Conservation (phyloP, 2,329 filamentous ascomycete genomes). For the Colletotrichum abscissum region DNA sequence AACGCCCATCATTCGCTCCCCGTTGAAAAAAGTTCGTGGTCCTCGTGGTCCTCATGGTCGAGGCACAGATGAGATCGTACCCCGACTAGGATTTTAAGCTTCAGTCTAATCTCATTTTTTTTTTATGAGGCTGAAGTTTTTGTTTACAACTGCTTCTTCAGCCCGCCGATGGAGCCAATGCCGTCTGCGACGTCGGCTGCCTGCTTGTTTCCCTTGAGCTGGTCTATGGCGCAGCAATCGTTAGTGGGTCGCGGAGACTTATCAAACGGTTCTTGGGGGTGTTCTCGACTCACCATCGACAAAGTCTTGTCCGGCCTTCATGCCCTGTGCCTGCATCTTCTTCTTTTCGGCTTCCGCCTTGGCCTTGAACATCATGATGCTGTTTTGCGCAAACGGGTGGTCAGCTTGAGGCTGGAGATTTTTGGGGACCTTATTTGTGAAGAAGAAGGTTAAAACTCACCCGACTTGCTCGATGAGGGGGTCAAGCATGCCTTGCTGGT, state of each 20-base stretch:
- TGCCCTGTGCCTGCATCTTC: conserved; percentile 50
- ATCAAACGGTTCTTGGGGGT: neutral
- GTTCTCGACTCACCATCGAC: conserved; percentile 42
- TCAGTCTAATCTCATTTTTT: neutral
- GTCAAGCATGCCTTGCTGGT: conserved; percentile 50
- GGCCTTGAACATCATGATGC: conserved; percentile 50
- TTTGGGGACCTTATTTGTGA: neutral
- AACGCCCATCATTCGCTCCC: neutral
- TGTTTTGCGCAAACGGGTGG: conserved; percentile 18
- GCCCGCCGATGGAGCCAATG: conserved; percentile 41
- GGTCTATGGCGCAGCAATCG: conserved; percentile 37
- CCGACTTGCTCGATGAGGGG: conserved; percentile 50
- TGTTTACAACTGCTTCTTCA: conserved; percentile 43
- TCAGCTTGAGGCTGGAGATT: neutral
- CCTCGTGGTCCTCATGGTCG: neutral
- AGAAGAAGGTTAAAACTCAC: neutral
- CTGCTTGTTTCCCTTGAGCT: conserved; percentile 50
- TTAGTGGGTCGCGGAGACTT: neutral
- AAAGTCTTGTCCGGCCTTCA: conserved; percentile 53
- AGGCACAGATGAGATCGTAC: too few relatives aligned
- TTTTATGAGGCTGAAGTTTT: neutral
- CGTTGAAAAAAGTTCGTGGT: neutral
- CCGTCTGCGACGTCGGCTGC: conserved; percentile 45
- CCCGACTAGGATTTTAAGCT: conserved; percentile 7
- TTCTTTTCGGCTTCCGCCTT: conserved; percentile 54